Base-by-base conservation (phyloP, 1,284 basidiomycete genomes). In the Garcileccinum viscosum region DNA sequence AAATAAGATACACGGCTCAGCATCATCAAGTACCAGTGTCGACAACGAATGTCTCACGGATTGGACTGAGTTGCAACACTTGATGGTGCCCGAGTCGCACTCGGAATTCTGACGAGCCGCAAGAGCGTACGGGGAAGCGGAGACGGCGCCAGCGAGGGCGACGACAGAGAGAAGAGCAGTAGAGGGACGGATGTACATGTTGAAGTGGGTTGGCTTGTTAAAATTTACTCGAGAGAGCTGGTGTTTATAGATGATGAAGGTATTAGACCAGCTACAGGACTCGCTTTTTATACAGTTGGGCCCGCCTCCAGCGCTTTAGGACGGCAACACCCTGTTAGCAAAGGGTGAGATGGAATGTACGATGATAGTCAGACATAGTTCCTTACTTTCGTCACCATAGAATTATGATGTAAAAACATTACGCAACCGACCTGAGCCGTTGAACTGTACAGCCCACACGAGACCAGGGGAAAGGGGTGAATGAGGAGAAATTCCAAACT, bases 81-180 rank as follows among this genome's bases (percentile, higher is more conserved):
- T 64, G 24, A 75, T 37, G 32, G 2, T 7, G 30, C 74, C 75
- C 2, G 74, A 67, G 63, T 73, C 37, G 37, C 73, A 76, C 47
- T 65, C 1, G 38, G 27, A 50, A 63, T 32, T 22, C 22, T 22
- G 24, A 17, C 74, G 72, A 32, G 19, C 66, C 8, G 47, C 63
- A n/a, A 68, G n/a, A 27, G 37, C 44, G 42, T 32, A 30, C 5
- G 74, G 72, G 7, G 56, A 66, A 33, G 75, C 74, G 11, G 32
- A 24, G 7, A 61, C 65, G 32, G 66, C 42, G 12, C 64, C 69
- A 24, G 61, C 58, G 24, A 76, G 42, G 27, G 69, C 65, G 9
- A 67, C 5, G 56, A 68, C 19, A 6, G 68, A 67, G 64, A 71
- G 53, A 38, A 74, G 3, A 37, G 71, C 8, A 30, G 63, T 33